Base-by-base conservation (phyloP, 352 stramenopile genomes). In the Pythium periplocum region DNA sequence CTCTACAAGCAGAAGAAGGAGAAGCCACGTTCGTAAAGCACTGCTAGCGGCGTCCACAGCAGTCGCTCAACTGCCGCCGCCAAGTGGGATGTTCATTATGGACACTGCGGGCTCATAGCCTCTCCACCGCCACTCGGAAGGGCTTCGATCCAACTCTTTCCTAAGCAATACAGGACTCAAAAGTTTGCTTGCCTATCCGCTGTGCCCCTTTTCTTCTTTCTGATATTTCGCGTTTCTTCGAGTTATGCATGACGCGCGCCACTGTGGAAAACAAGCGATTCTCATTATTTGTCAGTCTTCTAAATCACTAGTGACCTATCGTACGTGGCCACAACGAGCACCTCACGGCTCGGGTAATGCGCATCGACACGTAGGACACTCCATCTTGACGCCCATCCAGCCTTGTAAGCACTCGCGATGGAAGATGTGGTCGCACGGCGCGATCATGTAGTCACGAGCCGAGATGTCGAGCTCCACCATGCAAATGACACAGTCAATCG, bases 1-100 rank as follows among this genome's bases (percentile, higher is more conserved):
- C 92, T 99, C 63, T 99, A 99, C 93, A 99, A 99, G 93, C 87
- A 99, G 78, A 99, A 99, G 96, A 99, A 99, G 95, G 98, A 99
- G 78, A 99, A 99, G 90, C 97, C 96, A 64, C 93, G 96, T 91
- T 98, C 91, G 66, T 98, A 98, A 91, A 88, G 77, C 68, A 69
- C 72, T 35, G 31, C 45, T 41, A 38, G 38, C n/a, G 2, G n/a
- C 31, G n/a, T 43, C 32, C 17, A n/a, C 36, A 26, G 17, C 31
- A 40, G 32, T 51, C 35, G n/a, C 39, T 6, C 4, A 2, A 9
- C 32, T 48, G 30, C 30, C 32, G 9, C 49, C 35, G 8, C 5
- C 11, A 17, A 51, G 26, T n/a, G 12, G 31, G 7, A 31, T 31
- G 4, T 7, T 58, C 6, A 30, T 44, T 36, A n/a, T 33, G 8